Base-by-base conservation (phyloP, 306 rosid species). In the Argentina anserina region DNA sequence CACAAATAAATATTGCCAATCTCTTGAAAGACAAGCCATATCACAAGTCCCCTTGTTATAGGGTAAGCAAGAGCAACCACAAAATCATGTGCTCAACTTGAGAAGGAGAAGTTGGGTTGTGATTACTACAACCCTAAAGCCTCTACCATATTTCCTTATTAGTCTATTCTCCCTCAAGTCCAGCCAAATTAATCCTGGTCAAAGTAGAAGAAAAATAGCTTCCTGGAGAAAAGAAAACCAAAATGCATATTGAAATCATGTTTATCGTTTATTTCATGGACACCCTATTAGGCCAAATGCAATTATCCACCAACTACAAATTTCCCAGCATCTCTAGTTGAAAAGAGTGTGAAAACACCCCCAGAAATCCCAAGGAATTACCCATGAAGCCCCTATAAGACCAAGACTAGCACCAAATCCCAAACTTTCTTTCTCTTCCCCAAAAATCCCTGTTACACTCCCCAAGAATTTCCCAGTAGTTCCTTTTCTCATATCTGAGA, bases 41-140 rank as follows among this genome's bases (percentile, higher is more conserved):
- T 71, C 75, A 71, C n/a, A 17, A 4, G 5, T 26, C 3, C 67
- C 75, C 75, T 18, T 25, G 23, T 26, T 71, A 10, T 18, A 53
- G 75, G 75, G 67, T 28, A 71, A 71, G 56, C 55, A 56, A 71
- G 26, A 26, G 67, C 67, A 56, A 40, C 75, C 42, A 41, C 67
- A 26, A 41, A 58, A 42, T 20, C 23, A n/a, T n/a, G n/a, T 23
- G n/a, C 5, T 6, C 15, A 34, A 53, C 37, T 37, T 36, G 65
- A 40, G 75, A 49, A 53, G 14, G 23, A 2, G 26, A 52, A 50
- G 31, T 70, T 53, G 65, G 2, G 13, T 70, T 53, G 37, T 50
- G 4, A 33, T 2, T 1, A 29, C 18, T n/a, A 42, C 8, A 29
- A 14, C 8, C 50, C 73, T 18, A 29, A 68, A n/a, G 46, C n/a